A percentile compares a stretch with the other conserved stretches of the same genome.
Evolutionary conservation across 2,329 filamentous ascomycete species (phyloP).

Genomic region (Diaporthe sp.): DNA sequence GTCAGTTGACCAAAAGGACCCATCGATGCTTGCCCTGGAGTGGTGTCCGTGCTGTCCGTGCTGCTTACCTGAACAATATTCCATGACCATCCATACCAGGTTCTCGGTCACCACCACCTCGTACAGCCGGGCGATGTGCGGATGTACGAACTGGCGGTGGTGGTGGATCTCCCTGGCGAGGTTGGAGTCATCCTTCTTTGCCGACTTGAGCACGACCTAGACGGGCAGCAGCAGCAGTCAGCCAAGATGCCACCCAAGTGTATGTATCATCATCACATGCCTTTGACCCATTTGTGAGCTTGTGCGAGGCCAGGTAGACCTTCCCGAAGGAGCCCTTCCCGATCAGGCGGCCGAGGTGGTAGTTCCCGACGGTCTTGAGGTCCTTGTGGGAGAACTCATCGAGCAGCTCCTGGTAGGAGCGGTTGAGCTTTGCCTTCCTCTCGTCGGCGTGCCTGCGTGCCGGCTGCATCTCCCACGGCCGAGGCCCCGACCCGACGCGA

Average conservation of each 20-base stretch:
- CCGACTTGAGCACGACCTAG: constrained; percentile 97
- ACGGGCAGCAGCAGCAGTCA: not conserved
- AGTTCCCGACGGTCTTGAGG: constrained; percentile 93
- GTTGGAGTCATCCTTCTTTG: constrained; percentile 95
- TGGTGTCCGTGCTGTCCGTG: constrained; percentile 19
- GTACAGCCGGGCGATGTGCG: constrained; percentile 95
- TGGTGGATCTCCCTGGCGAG: constrained; percentile 98
- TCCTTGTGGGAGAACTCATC: constrained; percentile 96
- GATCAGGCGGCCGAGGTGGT: constrained; percentile 89
- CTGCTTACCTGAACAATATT: constrained; percentile 87
- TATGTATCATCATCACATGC: constrained; percentile 57
- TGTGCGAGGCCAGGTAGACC: constrained; percentile 95
- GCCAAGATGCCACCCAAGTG: not conserved
- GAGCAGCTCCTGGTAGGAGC: constrained; percentile 95
- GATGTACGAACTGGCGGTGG: constrained; percentile 96
- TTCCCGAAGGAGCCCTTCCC: constrained; percentile 99
- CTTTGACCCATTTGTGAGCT: constrained; percentile 98
- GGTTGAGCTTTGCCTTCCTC: constrained; percentile 76
- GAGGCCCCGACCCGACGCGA: constrained; percentile 29
- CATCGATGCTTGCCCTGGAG: not conserved
- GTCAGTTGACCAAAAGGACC: constrained; percentile 41
- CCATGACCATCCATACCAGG: constrained; percentile 94
- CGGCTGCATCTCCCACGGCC: constrained; percentile 32
- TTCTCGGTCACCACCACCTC: constrained; percentile 97
- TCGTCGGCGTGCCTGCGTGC: constrained; percentile 29